Base-by-base conservation (phyloP, 495 filamentous ascomycete species). In the Neurospora sp. region DNA sequence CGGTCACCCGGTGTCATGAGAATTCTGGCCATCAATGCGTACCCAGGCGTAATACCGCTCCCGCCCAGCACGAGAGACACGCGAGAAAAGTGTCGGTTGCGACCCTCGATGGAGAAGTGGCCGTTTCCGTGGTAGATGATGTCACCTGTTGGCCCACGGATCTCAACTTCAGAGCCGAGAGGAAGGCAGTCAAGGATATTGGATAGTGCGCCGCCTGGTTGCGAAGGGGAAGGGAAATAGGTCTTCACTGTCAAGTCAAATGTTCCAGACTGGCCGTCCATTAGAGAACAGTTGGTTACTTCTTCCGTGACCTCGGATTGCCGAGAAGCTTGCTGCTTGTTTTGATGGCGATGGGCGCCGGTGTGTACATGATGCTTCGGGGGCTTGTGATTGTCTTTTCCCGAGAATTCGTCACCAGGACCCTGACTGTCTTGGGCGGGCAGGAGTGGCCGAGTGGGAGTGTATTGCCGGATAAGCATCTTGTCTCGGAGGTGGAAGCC, bases 401-500 rank as follows among this genome's bases (percentile, higher is more conserved):
- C 21, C 5, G 21, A 5, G 0, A 9, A n/a, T n/a, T 17, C 7
- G n/a, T 48, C 62, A 38, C 36, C 15, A 19, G 24, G 24, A 40
- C 5, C 8, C 5, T 38, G 40, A 71, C 4, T 39, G 13, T 19
- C 24, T 9, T 54, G 48, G 38, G 73, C 62, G 34, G 73, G 54
- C 7, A 70, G 28, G 21, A 74, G 34, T 6, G 73, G 73, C 9
- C 70, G 59, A 2, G 73, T 72, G 11, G 73, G 73, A 9, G 76
- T 77, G 70, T 77, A 77, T 21, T 70, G 59, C 13, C 76, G 48
- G 15, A 77, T 73, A 34, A 77, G 19, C 75, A 77, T 77, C 37
- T 73, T 69, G 69, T 81, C 79, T 36, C 76, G 71, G 2, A 82
- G 42, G 45, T 82, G 79, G 69, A 81, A 80, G 19, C 81, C 79